phyloP scores from a whole-genome alignment of 495 filamentous ascomycete species.

The Lasiosphaeria ovina region DNA sequence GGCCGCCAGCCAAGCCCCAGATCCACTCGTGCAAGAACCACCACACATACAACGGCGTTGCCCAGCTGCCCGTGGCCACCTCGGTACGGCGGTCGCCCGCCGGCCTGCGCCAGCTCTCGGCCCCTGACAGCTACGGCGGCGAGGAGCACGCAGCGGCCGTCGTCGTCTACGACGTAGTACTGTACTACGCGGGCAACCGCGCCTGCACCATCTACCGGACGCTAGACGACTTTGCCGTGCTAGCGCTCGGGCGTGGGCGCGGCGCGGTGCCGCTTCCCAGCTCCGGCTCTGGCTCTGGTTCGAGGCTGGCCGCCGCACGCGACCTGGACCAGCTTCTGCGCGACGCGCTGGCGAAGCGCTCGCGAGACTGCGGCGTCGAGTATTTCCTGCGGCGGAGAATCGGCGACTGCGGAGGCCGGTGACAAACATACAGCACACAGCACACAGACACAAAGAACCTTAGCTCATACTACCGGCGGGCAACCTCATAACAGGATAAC shows the following conservation, averaged over 20 bases:
- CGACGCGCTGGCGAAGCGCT: constrained; percentile 18
- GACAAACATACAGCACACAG: neutral
- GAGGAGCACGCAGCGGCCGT: neutral
- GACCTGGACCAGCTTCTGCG: constrained; percentile 17
- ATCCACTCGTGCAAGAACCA: constrained; percentile 32
- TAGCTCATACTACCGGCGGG: no score
- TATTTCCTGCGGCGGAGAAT: constrained; percentile 32
- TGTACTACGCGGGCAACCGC: constrained; percentile 32
- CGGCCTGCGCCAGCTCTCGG: neutral
- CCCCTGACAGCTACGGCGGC: neutral
- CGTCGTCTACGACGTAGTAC: constrained; percentile 23
- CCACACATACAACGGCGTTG: constrained; percentile 30
- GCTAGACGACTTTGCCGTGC: constrained; percentile 23
- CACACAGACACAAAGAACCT: no score
- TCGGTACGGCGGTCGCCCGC: constrained; percentile 8
- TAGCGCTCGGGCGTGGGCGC: constrained; percentile 1
- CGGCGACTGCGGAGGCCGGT: constrained; percentile 26
- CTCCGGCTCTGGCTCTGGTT: neutral
- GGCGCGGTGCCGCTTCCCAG: neutral
- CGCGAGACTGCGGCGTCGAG: constrained; percentile 21
- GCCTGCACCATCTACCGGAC: constrained; percentile 33
- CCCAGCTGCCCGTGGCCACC: constrained; percentile 18
- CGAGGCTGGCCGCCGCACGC: no score
- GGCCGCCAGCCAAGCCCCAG: constrained; percentile 24
- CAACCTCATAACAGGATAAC: no score